Conservation (phyloP, 1,284 basidiomycete species). For the Malassezia pachydermatis region DNA sequence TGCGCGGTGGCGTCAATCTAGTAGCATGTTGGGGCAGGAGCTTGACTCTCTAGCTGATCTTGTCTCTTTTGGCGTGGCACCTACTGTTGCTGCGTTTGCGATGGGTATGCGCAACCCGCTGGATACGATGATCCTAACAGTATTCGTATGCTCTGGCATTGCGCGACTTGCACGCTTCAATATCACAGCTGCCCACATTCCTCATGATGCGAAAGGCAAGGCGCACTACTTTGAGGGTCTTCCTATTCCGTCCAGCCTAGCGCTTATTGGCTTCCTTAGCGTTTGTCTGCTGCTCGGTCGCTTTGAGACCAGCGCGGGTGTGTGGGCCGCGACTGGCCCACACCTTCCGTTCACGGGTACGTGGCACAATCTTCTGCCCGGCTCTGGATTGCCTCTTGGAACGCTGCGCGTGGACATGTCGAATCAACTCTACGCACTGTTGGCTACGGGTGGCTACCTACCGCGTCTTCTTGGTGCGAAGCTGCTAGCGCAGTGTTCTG, state of each 20-base stretch:
- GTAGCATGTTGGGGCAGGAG: conserved; percentile 95
- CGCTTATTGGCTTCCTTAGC: conserved; percentile 67
- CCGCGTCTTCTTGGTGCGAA: not conserved
- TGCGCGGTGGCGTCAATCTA: conserved; percentile 88
- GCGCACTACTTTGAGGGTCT: conserved; percentile 92
- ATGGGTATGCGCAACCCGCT: conserved; percentile 80
- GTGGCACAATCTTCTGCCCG: conserved; percentile 18
- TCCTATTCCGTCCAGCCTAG: conserved; percentile 84
- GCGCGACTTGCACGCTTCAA: conserved; percentile 96
- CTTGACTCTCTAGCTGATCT: conserved; percentile 92
- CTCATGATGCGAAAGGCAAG: conserved; percentile 77
- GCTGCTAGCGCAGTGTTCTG: conserved; percentile 11
- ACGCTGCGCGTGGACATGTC: conserved; percentile 26
- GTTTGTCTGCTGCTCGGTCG: conserved; percentile 68
- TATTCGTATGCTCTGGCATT: conserved; percentile 89
- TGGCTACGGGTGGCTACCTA: conserved; percentile 11
- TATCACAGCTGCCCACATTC: conserved; percentile 87
- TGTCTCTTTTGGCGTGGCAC: conserved; percentile 94
- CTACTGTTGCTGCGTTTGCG: conserved; percentile 79
- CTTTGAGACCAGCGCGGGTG: conserved; percentile 27
- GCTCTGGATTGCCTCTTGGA: conserved; percentile 30
- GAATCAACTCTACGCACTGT: conserved; percentile 10
- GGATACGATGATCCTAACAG: conserved; percentile 73
- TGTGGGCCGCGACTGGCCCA: conserved; percentile 15
- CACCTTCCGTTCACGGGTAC: conserved; percentile 24